Percentiles rank a stretch among this genome's conserved stretches.
phyloP scores from a whole-genome alignment of 495 filamentous ascomycete species.

The Penicillium malachiteum region DNA sequence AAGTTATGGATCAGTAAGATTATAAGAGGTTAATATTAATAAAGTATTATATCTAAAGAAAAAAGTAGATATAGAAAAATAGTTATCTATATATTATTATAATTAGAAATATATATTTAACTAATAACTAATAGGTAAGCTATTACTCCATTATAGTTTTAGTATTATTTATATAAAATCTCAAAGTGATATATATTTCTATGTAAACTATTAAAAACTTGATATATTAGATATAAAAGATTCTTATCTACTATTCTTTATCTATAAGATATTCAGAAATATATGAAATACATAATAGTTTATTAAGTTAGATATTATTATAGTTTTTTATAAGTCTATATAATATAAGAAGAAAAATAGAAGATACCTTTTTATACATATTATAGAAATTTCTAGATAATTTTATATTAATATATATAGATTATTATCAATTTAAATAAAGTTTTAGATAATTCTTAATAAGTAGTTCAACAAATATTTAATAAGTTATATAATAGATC shows the following conservation, averaged over 20 bases:
- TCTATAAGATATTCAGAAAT: background rate
- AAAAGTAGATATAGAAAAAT: background rate
- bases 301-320: slow-evolving; percentile 2
- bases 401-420: background rate
- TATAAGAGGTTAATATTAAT: background rate
- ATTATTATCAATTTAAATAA: slow-evolving; percentile 1
- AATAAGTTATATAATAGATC: background rate
- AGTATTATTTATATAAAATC: slow-evolving; percentile 2
- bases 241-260: background rate
- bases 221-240: background rate
- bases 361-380: background rate
- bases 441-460: background rate
- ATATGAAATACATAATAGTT: background rate
- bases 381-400: no score
- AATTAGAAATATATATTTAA: background rate
- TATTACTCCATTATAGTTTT: background rate
- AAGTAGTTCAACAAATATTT: no score
- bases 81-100: background rate
- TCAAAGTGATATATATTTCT: background rate
- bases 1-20: no score
- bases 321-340: background rate
- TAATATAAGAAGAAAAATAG: background rate
- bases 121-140: no score
- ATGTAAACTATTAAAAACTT: background rate
- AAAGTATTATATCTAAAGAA: background rate